Evolutionary conservation across 192 early-diverging fungal genomes (phyloP).

Genomic region (Phycomyces nitens): DNA sequence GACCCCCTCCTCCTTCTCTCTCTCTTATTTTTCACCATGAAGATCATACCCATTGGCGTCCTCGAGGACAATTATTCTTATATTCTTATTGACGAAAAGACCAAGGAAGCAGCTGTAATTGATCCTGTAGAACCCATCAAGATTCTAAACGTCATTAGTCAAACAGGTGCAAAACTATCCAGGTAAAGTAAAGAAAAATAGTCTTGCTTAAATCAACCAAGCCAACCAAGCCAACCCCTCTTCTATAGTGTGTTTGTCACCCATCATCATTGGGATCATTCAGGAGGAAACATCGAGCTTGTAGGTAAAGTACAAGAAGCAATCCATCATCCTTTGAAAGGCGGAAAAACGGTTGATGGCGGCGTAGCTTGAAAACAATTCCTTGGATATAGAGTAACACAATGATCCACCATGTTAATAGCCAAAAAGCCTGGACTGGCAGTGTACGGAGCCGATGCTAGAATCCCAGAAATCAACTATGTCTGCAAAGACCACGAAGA

Average conservation of each 20-base stretch:
- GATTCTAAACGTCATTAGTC: constrained; percentile 53
- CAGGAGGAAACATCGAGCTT: constrained; percentile 72
- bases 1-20: neutral
- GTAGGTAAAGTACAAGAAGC: constrained; percentile 37
- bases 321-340: neutral
- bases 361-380: neutral
- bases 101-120: constrained; percentile 66
- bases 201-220: too few species aligned
- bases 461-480: constrained; percentile 77
- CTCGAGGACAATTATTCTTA: constrained; percentile 91
- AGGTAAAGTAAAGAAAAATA: constrained; percentile 24
- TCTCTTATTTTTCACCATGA: constrained; percentile 28
- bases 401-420: constrained; percentile 11
- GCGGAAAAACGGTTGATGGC: too few species aligned
- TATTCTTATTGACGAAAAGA: constrained; percentile 69
- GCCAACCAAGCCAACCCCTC: neutral
- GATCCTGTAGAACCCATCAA: constrained; percentile 85
- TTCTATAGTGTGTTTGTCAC: constrained; percentile 60
- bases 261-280: constrained; percentile 92
- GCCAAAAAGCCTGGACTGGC: constrained; percentile 53
- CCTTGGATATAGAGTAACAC: constrained; percentile 12
- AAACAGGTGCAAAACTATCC: constrained; percentile 51
- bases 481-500: constrained; percentile 70
- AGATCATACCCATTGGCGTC: constrained; percentile 58
- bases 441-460: constrained; percentile 84